A percentile compares a stretch with the other conserved stretches of the same genome.
phyloP scores from a whole-genome alignment of 805 yeast genomes.

The Candida vaughaniae region DNA sequence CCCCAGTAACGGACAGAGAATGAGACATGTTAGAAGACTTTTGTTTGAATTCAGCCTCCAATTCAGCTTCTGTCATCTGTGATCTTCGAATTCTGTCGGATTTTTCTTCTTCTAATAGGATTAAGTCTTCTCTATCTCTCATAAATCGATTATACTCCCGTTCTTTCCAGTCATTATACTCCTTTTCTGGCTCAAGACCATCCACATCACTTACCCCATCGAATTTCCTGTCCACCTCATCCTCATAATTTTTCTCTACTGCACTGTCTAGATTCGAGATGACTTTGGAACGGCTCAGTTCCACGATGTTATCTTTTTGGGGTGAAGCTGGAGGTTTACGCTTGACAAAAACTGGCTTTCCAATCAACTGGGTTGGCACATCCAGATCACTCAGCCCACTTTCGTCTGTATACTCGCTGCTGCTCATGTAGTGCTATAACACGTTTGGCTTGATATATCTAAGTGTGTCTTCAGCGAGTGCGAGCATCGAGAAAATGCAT shows the following conservation, averaged over 20 bases:
- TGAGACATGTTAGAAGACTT: too few relatives aligned
- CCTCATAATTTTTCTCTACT: background rate
- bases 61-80: slow-evolving; percentile 13
- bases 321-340: background rate
- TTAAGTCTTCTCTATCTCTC: slow-evolving; percentile 21
- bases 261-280: slow-evolving; percentile 5
- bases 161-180: slow-evolving; percentile 27
- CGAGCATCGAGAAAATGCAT: too few relatives aligned
- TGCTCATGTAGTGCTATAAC: too few relatives aligned
- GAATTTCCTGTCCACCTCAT: slow-evolving; percentile 14
- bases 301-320: background rate
- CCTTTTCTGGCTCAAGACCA: slow-evolving; percentile 33
- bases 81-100: slow-evolving; percentile 18
- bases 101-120: slow-evolving; percentile 23
- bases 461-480: too few relatives aligned
- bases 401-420: slow-evolving; percentile 3
- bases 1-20: slow-evolving; percentile 9
- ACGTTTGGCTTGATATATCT: too few relatives aligned
- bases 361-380: background rate
- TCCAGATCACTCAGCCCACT: background rate
- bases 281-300: background rate
- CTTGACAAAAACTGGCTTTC: slow-evolving; percentile 13
- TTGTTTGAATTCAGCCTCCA: slow-evolving; percentile 5
- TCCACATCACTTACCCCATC: slow-evolving; percentile 37
- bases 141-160: slow-evolving; percentile 26